A percentile compares a stretch with the other conserved stretches of the same genome.
Conservation (phyloP, 306 rosid species). For the Nissolia schottii region DNA sequence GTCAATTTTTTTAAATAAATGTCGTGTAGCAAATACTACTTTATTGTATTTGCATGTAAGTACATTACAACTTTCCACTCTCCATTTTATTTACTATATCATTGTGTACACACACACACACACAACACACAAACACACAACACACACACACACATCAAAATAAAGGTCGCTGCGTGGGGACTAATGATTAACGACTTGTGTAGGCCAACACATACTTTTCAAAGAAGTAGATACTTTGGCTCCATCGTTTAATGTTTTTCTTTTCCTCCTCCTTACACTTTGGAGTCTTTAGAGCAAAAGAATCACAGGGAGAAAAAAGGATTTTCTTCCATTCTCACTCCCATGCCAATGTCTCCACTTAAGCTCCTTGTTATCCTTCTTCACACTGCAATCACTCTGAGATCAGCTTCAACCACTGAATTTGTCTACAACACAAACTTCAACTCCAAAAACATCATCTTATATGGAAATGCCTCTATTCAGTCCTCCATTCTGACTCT, state of each 20-base stretch:
- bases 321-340: background rate
- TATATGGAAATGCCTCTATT: constrained; percentile 41
- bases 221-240: too few relatives aligned
- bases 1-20: too few relatives aligned
- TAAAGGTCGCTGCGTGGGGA: background rate
- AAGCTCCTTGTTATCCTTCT: constrained; percentile 17
- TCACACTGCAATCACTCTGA: background rate
- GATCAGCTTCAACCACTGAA: constrained; percentile 38
- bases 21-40: too few relatives aligned
- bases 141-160: too few relatives aligned
- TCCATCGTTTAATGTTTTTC: background rate
- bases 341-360: constrained; percentile 28
- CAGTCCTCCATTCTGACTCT: constrained; percentile 44
- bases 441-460: constrained; percentile 36
- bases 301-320: background rate
- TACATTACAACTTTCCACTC: background rate
- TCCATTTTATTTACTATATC: background rate
- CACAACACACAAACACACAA: too few relatives aligned
- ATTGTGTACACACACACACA: too few relatives aligned
- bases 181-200: background rate
- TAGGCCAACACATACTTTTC: too few relatives aligned
- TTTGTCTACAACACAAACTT: constrained; percentile 58
- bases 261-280: background rate
- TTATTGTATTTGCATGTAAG: background rate
- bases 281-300: background rate